phyloP scores from a whole-genome alignment of 2,329 filamentous ascomycete genomes.

The Venturiaceae sp. region DNA sequence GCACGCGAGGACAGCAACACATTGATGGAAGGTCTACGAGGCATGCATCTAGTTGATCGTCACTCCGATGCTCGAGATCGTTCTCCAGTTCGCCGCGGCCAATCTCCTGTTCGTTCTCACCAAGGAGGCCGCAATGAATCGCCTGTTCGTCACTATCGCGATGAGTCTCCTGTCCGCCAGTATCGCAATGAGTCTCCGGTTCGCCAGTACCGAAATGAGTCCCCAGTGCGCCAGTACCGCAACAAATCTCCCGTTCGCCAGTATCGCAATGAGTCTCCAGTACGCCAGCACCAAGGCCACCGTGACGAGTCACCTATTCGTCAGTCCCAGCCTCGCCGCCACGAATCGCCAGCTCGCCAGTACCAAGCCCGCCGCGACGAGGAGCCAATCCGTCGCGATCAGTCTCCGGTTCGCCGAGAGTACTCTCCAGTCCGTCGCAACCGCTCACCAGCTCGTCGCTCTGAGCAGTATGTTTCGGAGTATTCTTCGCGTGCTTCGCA shows the following conservation, averaged over 20 bases:
- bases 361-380: neutral
- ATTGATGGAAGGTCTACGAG: neutral
- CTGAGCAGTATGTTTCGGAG: neutral
- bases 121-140: neutral
- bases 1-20: neutral
- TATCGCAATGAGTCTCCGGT: neutral
- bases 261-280: neutral
- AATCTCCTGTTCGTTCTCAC: neutral
- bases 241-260: neutral
- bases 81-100: neutral
- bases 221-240: neutral
- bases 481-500: neutral
- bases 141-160: neutral
- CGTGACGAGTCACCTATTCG: neutral
- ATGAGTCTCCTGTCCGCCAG: neutral
- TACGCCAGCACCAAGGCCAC: neutral
- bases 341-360: neutral
- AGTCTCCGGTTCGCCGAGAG: neutral
- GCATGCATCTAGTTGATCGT: neutral
- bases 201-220: neutral
- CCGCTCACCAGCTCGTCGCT: neutral
- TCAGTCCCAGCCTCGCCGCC: neutral
- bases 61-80: neutral
- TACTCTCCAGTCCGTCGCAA: neutral
- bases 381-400: neutral